Evolutionary conservation across 1,284 basidiomycete genomes (phyloP), one percentile per base, ranked within the genome.

Genomic region (Vanrija pseudolonga): DNA sequence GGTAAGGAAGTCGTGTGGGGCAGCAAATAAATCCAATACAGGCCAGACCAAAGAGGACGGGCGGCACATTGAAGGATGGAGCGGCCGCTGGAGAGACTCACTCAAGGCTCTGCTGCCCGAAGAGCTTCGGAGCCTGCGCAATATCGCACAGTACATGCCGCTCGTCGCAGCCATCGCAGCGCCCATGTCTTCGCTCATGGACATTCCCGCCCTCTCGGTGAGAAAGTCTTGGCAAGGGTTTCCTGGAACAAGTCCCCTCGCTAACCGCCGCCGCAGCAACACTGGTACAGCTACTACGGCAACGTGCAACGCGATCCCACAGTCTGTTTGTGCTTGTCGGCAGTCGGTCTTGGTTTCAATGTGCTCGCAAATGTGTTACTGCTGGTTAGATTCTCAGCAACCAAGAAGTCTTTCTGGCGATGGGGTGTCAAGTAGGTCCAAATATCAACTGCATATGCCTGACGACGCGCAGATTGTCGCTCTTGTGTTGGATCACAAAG

Each of bases 41-140:
- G 26, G 7, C 6, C 1, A 98, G 71, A 89, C 90, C 77, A 89
- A 85, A 72, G 91, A 97, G 77, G 95, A 99, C 76, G 83, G 88
- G 11, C 82, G 86, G 55, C 85, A 96, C 68, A 89, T 98, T 42
- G 92, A 32, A 32, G 14, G 42, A 17, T 47, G 22, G 3, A 23
- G 14, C 2, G 45, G 18, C 9, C 20, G 26, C 22, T 50, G 26
- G 47, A 12, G 9, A 37, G n/a, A 39, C 37, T 23, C 44, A 9
- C 9, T 50, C 42, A 26, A 18, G 6, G n/a, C 44, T 12, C 17
- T 46, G 19, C 14, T 52, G 17, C 42, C 50, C 1, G 28, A 37
- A 2, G 49, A 51, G 45, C 20, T 50, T 12, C 24, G 26, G 17
- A 39, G 40, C 26, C 5, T 32, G n/a, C 32, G 42, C 24, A 40